Base-by-base conservation (phyloP, 345 rosid genomes). In the Chamaenerion angustifolium region DNA sequence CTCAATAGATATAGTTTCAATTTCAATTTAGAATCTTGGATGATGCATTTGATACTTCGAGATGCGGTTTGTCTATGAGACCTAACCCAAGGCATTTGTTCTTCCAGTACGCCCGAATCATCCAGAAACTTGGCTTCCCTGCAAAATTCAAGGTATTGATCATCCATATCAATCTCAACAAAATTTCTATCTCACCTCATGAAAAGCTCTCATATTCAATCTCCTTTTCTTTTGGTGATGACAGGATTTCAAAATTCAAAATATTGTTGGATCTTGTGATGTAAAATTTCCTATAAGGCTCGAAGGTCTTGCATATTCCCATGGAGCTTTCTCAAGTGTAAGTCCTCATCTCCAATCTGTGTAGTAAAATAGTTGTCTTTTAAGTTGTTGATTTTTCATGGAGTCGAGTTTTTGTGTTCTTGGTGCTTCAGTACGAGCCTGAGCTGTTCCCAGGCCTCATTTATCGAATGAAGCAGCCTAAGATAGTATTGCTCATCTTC, bases 391-490 rank as follows among this genome's bases (percentile, higher is more conserved):
- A 9, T 12, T 49, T 25, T 17, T 18, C 9, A 18, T 43, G 42
- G 17, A 31, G 8, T 31, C 8, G 8, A 31, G 37, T 31, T 31
- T 31, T 31, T 8, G 45, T 64, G 2, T n/a, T 55, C 9, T 25
- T 67, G 27, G 19, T 51, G 11, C 31, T 64, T 43, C 83, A 93
- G 95, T 88, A 93, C 65, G 99, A 93, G 64, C 99, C 99, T 4
- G 96, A 93, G 64, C 79, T 93, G 27, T 93, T 93, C 56, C 99
- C 96, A 2, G 96, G 99, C 17, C 71, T 93, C 37, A 93, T 93
- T 46, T 93, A 93, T 61, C 78, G 96, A 40, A 93, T 93, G 96
- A 93, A 88, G 64, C 84, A 74, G 16, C 99, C 99, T 1, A 93
- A 88, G 67, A 85, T 93, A 48, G 99, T 93, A 46, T 94, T 93